Percentiles rank a stretch among this genome's conserved stretches.
These are phyloP conservation scores for Sarcodon aspratus DNA, from an alignment of 768 basidiomycete genomes.

Conservation along the genomic window DNA sequence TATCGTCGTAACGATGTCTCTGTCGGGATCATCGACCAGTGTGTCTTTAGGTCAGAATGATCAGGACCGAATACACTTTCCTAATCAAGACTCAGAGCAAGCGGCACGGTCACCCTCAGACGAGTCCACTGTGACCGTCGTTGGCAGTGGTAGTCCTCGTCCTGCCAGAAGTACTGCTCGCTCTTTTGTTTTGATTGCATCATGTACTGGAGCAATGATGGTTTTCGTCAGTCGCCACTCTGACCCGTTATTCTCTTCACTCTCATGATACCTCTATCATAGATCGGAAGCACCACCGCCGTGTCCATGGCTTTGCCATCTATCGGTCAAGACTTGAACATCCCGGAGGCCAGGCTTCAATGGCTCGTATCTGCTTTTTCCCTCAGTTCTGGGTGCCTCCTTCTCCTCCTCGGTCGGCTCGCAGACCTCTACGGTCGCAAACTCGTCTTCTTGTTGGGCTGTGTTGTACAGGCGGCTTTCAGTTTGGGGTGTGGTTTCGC, in stretches of 20 bases:
- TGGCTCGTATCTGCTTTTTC: slow-evolving; percentile 64
- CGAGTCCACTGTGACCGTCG: too few species aligned
- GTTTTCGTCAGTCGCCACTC: neutral
- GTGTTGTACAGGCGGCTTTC: slow-evolving; percentile 38
- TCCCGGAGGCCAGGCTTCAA: slow-evolving; percentile 42
- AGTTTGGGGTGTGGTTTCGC: slow-evolving; percentile 58
- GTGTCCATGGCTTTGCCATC: slow-evolving; percentile 18
- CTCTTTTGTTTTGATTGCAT: neutral
- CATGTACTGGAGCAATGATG: neutral
- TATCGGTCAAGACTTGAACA: slow-evolving; percentile 26
- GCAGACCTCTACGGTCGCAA: slow-evolving; percentile 77
- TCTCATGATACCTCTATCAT: neutral
- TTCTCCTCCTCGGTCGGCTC: slow-evolving; percentile 67
- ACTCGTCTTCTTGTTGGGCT: slow-evolving; percentile 51
- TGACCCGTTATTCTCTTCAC: neutral
- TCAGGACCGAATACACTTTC: too few species aligned
- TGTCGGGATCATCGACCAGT: too few species aligned
- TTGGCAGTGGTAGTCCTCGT: too few species aligned
- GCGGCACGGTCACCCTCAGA: too few species aligned
- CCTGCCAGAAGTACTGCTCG: neutral
- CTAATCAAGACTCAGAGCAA: too few species aligned
- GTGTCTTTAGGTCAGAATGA: too few species aligned
- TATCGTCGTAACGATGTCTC: too few species aligned
- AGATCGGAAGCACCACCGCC: slow-evolving; percentile 14
- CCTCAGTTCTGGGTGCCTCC: slow-evolving; percentile 62